These are phyloP conservation scores for Trichomonas vaginalis DNA, from an alignment of 208 protist genomes.

Conservation along the genomic window DNA sequence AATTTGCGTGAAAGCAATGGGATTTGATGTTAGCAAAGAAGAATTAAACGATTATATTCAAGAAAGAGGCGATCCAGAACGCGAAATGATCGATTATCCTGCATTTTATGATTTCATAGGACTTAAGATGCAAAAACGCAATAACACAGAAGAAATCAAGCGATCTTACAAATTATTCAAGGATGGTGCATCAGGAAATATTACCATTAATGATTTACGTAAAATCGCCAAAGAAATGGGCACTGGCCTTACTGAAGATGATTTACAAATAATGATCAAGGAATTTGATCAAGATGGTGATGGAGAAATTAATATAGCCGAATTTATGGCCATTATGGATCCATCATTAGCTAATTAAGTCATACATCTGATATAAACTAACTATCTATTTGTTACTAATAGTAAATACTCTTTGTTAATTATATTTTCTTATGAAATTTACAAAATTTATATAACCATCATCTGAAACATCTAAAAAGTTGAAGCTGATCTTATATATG, in stretches of 20 bases:
- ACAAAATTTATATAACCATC: too few species aligned
- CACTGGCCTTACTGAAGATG: conserved; percentile 55
- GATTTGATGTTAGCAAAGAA: conserved; percentile 88
- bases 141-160: conserved; percentile 46
- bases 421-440: too few species aligned
- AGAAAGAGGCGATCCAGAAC: neutral
- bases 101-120: conserved; percentile 42
- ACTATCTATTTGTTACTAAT: too few species aligned
- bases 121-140: conserved; percentile 58
- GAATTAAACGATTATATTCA: conserved; percentile 45
- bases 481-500: too few species aligned
- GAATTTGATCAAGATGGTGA: conserved; percentile 81
- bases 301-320: conserved; percentile 34
- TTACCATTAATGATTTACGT: conserved; percentile 44
- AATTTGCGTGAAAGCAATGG: conserved; percentile 94
- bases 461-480: too few species aligned
- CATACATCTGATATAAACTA: too few species aligned
- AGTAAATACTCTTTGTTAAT: too few species aligned
- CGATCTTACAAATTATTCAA: conserved; percentile 50
- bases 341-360: neutral
- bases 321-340: conserved; percentile 18
- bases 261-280: conserved; percentile 87
- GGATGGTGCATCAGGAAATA: conserved; percentile 44
- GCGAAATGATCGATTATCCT: neutral
- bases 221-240: conserved; percentile 40